phyloP scores from a whole-genome alignment of 169 alveolate genomes.

The Eimeria acervulina region DNA sequence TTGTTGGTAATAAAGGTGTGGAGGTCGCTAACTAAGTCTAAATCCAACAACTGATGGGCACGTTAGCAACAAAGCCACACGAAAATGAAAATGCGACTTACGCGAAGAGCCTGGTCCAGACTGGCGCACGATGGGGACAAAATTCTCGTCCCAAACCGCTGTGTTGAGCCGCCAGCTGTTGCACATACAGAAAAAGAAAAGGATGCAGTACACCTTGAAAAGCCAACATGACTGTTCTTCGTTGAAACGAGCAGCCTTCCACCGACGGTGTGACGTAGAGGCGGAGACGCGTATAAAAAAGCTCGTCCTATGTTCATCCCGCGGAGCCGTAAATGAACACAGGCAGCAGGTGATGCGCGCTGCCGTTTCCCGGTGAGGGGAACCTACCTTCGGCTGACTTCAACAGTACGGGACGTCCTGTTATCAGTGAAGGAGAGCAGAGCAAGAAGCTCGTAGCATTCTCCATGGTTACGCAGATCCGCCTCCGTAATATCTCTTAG shows the following conservation, averaged over 20 bases:
- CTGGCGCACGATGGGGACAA: conserved; percentile 73
- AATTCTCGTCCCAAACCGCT: conserved; percentile 66
- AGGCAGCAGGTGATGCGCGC: not conserved
- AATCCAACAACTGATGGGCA: not conserved
- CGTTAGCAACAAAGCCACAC: not conserved
- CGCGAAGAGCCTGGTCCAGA: conserved; percentile 74
- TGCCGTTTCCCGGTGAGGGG: not conserved
- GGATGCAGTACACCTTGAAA: not conserved
- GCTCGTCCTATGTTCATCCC: not conserved
- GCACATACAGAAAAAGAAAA: not conserved
- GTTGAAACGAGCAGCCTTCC: not conserved
- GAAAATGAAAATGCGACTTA: not conserved
- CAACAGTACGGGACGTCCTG: conserved; percentile 86
- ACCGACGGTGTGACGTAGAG: not conserved
- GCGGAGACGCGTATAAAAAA: not conserved
- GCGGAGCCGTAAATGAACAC: too few relatives aligned
- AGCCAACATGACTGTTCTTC: not conserved
- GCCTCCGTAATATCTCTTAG: conserved; percentile 82
- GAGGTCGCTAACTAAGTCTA: not conserved
- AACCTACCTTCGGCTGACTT: conserved; percentile 85
- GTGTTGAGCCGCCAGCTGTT: conserved; percentile 70
- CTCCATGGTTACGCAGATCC: conserved; percentile 85
- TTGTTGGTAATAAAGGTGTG: not conserved
- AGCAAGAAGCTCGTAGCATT: conserved; percentile 85
- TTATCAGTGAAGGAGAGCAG: conserved; percentile 86